Base-by-base conservation (phyloP, 2,329 filamentous ascomycete species). In the Stemphylium vesicarium region DNA sequence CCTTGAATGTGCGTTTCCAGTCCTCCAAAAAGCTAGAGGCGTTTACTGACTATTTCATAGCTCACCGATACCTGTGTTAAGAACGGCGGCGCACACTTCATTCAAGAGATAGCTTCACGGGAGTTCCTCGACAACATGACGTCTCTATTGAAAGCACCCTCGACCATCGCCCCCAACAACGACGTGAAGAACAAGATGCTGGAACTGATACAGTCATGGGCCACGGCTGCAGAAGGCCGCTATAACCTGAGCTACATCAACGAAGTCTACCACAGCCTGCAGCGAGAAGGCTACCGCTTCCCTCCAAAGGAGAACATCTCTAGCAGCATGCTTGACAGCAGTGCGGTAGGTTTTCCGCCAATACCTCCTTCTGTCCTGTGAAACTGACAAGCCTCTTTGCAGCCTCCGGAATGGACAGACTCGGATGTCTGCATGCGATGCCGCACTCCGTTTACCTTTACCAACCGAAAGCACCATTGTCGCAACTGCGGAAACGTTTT, bases 341-440 rank as follows among this genome's bases (percentile, higher is more conserved):
- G 89, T 70, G 95, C 95, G 57, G 92, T 96, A 84, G 75, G 89
- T 83, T 12, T 15, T 10, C 32, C 52, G 29, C 12, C 4, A 5
- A 4, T 20, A 20, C 39, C 35, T 26, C 38, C 26, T n/a, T 2
- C 10, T 24, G 22, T 6, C 22, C 22, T 8, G 4, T 24, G 22
- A 24, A 13, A n/a, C 55, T 60, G 36, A 64, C 44, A 22, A 3
- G 20, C 9, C 4, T 15, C 18, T 3, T 50, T 31, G 31, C 66
- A 96, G 88, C 95, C 95, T 9, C 95, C 95, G 0, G 95, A 99
- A 78, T 99, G 95, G 95, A 88, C 88, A 45, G 95, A 99, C 77
- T 97, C 94, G 10, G 95, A 99, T 69, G 94, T 99, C 29, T 99
- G 95, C 75, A 97, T 99, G 92, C 89, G 95, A 72, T 99, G 95